Percentiles rank a stretch among this genome's conserved stretches.
These are phyloP conservation scores for Spergularia marina DNA, from an alignment of 148 eudicot genomes.

Conservation along the genomic window DNA sequence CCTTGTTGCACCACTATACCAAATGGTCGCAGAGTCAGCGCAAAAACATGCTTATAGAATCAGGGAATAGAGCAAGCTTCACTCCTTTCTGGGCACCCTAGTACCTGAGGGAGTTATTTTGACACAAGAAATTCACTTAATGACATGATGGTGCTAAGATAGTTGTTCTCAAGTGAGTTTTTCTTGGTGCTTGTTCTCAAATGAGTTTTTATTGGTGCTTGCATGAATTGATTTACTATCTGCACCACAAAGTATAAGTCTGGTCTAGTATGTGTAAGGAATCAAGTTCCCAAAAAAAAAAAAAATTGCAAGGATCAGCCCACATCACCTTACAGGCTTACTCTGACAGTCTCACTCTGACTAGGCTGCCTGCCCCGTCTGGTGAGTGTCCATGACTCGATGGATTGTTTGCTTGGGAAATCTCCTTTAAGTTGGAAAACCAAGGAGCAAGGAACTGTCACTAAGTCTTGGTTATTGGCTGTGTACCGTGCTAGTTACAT, in stretches of 20 bases:
- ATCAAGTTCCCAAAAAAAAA: too few relatives aligned
- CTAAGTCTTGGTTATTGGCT: background rate
- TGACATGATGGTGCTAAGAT: too few relatives aligned
- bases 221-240: background rate
- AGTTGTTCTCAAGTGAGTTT: too few relatives aligned
- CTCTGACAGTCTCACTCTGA: background rate
- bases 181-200: background rate
- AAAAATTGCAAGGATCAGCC: too few relatives aligned
- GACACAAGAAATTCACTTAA: too few relatives aligned
- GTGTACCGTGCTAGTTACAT: background rate
- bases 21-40: too few relatives aligned
- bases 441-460: background rate
- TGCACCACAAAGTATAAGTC: background rate
- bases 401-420: background rate
- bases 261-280: background rate
- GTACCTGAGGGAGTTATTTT: too few relatives aligned
- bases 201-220: background rate
- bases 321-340: background rate
- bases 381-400: background rate
- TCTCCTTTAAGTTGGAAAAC: background rate
- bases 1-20: too few relatives aligned
- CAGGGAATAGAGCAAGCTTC: too few relatives aligned
- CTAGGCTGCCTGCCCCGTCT: background rate
- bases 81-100: too few relatives aligned
- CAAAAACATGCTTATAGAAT: too few relatives aligned